These are phyloP conservation scores for Beverwykella pulmonaria DNA, from an alignment of 495 filamentous ascomycete species.

Conservation along the genomic window DNA sequence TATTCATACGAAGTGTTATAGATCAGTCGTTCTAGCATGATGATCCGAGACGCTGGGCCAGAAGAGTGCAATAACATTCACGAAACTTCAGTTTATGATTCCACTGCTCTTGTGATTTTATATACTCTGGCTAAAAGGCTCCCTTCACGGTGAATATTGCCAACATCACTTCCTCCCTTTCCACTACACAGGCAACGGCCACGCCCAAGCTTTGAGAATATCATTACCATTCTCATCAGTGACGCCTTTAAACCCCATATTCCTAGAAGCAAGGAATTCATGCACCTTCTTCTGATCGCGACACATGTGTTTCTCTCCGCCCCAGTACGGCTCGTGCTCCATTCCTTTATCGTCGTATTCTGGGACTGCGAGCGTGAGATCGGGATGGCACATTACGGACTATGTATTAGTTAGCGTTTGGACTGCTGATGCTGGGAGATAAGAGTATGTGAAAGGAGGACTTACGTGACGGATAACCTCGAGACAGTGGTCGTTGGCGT, in stretches of 20 bases:
- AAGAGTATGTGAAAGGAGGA: neutral
- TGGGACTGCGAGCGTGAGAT: neutral
- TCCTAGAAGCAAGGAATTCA: neutral
- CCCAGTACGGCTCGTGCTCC: constrained; percentile 3
- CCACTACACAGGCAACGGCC: constrained; percentile 3
- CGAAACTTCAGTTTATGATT: no score
- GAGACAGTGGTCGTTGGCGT: constrained; percentile 3
- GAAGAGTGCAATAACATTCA: no score
- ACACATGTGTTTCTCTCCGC: neutral
- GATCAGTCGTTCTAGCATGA: no score
- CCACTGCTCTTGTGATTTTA: no score
- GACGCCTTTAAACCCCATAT: constrained; percentile 4
- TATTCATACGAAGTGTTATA: no score
- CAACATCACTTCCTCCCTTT: no score
- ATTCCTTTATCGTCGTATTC: neutral
- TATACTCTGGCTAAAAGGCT: no score
- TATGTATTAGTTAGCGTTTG: neutral
- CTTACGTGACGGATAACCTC: constrained; percentile 12
- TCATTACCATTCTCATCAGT: neutral
- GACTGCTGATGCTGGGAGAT: neutral
- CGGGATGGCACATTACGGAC: neutral
- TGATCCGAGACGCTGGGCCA: no score
- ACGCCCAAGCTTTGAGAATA: constrained; percentile 3
- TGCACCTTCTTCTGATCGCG: constrained; percentile 1
- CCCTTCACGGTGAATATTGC: no score